Evolutionary conservation across 1,284 basidiomycete genomes (phyloP).

Genomic region (Ceratobasidium sp.): DNA sequence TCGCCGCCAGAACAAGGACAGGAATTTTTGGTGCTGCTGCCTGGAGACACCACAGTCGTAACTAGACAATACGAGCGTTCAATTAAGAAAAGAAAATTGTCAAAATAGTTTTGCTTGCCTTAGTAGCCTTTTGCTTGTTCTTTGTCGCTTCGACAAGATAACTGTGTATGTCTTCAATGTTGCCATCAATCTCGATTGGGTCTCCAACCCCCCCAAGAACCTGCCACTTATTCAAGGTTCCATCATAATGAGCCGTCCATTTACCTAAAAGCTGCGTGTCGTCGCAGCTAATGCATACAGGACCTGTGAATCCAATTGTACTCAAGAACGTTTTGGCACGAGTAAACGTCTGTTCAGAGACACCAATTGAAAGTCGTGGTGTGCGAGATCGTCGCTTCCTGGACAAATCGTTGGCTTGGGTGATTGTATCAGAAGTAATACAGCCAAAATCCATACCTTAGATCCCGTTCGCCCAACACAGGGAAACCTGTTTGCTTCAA

Average conservation of each 20-base stretch:
- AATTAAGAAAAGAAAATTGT: too few species aligned
- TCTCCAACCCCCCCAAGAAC: slow-evolving; percentile 47
- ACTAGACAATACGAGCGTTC: too few species aligned
- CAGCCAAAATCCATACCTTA: not conserved
- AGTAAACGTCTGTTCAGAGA: slow-evolving; percentile 44
- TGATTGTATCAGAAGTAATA: too few species aligned
- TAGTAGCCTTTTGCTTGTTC: too few species aligned
- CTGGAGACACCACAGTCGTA: too few species aligned
- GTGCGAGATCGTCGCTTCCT: not conserved
- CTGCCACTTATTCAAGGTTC: slow-evolving; percentile 40
- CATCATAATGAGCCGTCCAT: slow-evolving; percentile 46
- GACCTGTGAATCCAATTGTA: slow-evolving; percentile 5
- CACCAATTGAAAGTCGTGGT: slow-evolving; percentile 44
- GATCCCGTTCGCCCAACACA: too few species aligned
- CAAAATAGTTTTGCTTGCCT: too few species aligned
- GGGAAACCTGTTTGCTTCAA: too few species aligned
- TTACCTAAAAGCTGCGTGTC: slow-evolving; percentile 43
- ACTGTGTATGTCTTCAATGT: slow-evolving; percentile 40
- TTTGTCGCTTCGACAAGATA: not conserved
- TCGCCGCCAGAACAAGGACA: not conserved
- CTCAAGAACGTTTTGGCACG: slow-evolving; percentile 29
- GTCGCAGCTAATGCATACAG: slow-evolving; percentile 30
- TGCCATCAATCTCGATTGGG: slow-evolving; percentile 40
- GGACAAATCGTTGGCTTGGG: not conserved
- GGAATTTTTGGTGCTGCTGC: too few species aligned